Conservation (phyloP, 1,284 basidiomycete species). For the Ceratobasidium sp. region DNA sequence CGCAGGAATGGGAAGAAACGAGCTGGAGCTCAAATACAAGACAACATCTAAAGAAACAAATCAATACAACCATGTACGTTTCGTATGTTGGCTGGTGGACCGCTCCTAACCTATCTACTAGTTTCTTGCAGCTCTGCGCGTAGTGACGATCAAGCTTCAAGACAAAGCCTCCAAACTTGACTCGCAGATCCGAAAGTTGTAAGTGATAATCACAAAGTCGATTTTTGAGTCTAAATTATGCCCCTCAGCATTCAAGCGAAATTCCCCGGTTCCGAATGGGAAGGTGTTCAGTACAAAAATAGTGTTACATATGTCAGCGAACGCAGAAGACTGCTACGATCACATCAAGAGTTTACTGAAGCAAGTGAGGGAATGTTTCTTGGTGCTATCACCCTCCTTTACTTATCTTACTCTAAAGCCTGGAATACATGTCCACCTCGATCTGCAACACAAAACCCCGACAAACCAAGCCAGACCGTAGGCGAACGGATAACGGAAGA, state of each 20-base stretch:
- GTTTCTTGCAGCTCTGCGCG: background rate
- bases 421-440: slow-evolving; percentile 31
- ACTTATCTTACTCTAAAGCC: background rate
- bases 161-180: background rate
- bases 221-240: slow-evolving; percentile 2
- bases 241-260: slow-evolving; percentile 4
- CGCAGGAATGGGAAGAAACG: slow-evolving; percentile 18
- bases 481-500: slow-evolving; percentile 31
- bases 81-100: background rate
- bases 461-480: slow-evolving; percentile 10
- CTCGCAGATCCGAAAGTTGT: slow-evolving; percentile 26
- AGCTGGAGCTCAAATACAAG: slow-evolving; percentile 28
- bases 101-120: background rate
- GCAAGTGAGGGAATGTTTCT: background rate
- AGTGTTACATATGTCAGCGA: slow-evolving; percentile 18
- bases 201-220: background rate
- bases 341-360: slow-evolving; percentile 7
- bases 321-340: slow-evolving; percentile 8
- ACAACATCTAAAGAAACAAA: slow-evolving; percentile 13
- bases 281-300: slow-evolving; percentile 1
- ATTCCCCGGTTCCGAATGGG: background rate
- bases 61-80: slow-evolving; percentile 14
- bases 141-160: background rate
- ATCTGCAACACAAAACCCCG: slow-evolving; percentile 22
- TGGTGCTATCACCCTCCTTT: background rate